Conservation (phyloP, 306 rosid genomes). For the Pyrus communis region DNA sequence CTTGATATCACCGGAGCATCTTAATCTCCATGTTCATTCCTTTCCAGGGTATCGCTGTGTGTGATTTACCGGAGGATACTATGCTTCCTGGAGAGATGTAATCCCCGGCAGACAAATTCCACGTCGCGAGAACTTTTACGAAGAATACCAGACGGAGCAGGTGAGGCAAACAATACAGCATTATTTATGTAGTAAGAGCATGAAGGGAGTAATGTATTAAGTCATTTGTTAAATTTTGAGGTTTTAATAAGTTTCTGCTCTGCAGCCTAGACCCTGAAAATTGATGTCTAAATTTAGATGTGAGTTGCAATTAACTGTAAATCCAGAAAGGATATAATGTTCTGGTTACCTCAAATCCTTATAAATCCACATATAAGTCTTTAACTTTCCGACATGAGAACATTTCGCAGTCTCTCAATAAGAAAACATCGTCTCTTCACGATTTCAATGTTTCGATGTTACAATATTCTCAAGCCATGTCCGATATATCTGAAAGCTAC, state of each 20-base stretch:
- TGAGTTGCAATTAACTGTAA: not conserved
- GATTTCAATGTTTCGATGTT: no score
- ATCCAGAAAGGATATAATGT: not conserved
- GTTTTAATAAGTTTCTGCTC: conserved; percentile 8
- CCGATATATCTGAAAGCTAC: no score
- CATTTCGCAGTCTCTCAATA: no score
- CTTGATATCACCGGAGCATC: not conserved
- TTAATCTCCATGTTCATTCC: not conserved
- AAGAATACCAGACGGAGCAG: not conserved
- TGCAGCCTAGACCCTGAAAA: not conserved
- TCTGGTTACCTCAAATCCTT: not conserved
- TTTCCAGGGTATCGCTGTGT: conserved; percentile 70
- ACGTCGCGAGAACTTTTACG: not conserved
- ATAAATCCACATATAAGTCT: no score
- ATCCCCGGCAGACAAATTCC: not conserved
- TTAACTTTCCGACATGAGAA: no score
- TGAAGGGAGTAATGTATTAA: not conserved
- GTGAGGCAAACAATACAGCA: not conserved
- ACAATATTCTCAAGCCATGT: no score
- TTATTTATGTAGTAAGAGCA: conserved; percentile 1
- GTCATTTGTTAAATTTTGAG: conserved; percentile 20
- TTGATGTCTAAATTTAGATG: not conserved
- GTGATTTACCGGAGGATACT: conserved; percentile 94
- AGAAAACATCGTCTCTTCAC: no score
- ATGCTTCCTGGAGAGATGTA: conserved; percentile 99